Conservation (phyloP, 805 yeast species). For the Wickerhamiella allomyrinae region DNA sequence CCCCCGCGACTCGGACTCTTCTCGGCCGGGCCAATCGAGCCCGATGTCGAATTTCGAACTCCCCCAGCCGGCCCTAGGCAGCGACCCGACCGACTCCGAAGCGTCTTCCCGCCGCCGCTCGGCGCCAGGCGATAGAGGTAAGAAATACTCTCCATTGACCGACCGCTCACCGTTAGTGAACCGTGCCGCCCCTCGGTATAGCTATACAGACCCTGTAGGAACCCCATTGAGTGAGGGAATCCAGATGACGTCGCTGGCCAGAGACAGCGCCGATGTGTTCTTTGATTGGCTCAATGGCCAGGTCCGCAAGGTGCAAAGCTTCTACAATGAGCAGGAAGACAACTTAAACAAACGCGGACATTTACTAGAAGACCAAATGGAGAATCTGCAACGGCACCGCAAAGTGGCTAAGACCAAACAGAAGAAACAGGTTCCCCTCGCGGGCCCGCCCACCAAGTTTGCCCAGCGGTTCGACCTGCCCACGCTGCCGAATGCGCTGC, state of each 20-base stretch:
- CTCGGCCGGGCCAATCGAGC: constrained; percentile 1
- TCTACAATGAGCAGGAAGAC: constrained; percentile 46
- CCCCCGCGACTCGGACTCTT: constrained; percentile 3
- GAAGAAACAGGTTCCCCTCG: constrained; percentile 1
- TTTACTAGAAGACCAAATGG: constrained; percentile 51
- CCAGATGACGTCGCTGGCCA: constrained; percentile 6
- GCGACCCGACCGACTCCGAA: background rate
- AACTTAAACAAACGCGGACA: constrained; percentile 46
- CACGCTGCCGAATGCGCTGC: constrained; percentile 8
- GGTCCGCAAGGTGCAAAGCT: constrained; percentile 42
- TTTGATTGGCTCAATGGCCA: constrained; percentile 54
- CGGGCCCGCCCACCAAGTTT: constrained; percentile 1
- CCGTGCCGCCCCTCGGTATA: constrained; percentile 5
- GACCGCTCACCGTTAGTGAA: constrained; percentile 19
- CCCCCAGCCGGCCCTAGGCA: constrained; percentile 5
- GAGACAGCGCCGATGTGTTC: constrained; percentile 36
- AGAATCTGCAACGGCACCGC: constrained; percentile 44
- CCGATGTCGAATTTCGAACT: constrained; percentile 5
- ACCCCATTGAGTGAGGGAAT: background rate
- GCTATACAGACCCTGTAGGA: constrained; percentile 1
- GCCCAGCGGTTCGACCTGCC: constrained; percentile 12
- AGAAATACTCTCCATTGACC: constrained; percentile 5
- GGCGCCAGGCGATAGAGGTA: background rate
- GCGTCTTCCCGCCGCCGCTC: constrained; percentile 5
- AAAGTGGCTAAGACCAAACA: constrained; percentile 6